Evolutionary conservation across 768 basidiomycete genomes (phyloP).

Genomic region (Boletus barrowsii): DNA sequence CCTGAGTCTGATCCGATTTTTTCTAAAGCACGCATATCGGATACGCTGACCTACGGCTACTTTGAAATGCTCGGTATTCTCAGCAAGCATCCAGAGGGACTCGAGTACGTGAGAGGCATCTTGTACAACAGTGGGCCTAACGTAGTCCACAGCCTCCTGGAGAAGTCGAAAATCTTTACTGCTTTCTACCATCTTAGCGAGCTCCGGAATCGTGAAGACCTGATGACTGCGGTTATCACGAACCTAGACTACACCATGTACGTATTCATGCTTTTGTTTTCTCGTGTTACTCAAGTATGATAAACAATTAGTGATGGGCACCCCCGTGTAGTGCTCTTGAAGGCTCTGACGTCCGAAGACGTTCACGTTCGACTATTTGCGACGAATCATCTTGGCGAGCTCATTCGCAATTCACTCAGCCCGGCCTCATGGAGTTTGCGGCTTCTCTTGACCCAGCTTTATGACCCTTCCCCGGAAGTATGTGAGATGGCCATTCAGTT

Average conservation of each 20-base stretch:
- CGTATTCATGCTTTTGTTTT: conserved; percentile 26
- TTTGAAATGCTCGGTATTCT: conserved; percentile 93
- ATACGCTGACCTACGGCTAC: conserved; percentile 87
- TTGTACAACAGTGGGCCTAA: conserved; percentile 1
- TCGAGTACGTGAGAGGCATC: conserved; percentile 58
- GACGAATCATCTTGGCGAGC: conserved; percentile 78
- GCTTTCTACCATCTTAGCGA: conserved; percentile 95
- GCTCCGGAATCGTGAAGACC: conserved; percentile 83
- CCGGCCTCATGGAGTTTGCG: conserved; percentile 87
- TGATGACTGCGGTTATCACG: conserved; percentile 88
- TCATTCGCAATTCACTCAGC: conserved; percentile 61
- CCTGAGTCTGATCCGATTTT: conserved; percentile 79
- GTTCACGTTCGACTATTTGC: conserved; percentile 87
- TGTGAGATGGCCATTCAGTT: conserved; percentile 87
- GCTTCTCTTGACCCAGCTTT: conserved; percentile 90
- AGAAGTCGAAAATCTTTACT: conserved; percentile 91
- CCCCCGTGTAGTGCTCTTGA: conserved; percentile 87
- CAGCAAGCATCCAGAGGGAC: conserved; percentile 84
- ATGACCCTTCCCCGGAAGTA: conserved; percentile 88
- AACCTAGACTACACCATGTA: conserved; percentile 89
- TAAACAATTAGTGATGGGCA: conserved; percentile 78
- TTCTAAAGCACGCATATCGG: conserved; percentile 75
- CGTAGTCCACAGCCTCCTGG: conserved; percentile 60
- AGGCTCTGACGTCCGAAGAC: conserved; percentile 91
- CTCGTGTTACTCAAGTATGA: conserved; percentile 1